Conservation (phyloP, 805 yeast genomes). For the Yarrowia yakushimensis region DNA sequence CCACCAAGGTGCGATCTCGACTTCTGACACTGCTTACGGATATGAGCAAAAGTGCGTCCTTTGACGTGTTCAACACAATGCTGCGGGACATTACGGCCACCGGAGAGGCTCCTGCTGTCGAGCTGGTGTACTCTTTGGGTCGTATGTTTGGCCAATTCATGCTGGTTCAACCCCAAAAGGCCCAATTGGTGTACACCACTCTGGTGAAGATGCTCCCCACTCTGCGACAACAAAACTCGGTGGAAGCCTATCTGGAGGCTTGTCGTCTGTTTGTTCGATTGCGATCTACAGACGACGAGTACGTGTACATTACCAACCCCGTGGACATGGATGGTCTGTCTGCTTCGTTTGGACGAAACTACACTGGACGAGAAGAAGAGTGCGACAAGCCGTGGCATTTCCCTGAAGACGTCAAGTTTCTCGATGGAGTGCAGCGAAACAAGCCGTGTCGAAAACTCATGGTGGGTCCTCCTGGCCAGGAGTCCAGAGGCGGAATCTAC, state of each 20-base stretch:
- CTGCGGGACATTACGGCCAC: conserved; percentile 5
- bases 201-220: conserved; percentile 29
- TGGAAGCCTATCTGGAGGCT: conserved; percentile 40
- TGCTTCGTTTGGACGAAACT: conserved; percentile 53
- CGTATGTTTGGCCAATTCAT: conserved; percentile 35
- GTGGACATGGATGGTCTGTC: conserved; percentile 65
- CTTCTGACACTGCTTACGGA: conserved; percentile 36
- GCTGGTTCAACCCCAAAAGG: conserved; percentile 34
- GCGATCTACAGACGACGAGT: conserved; percentile 47
- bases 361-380: conserved; percentile 32
- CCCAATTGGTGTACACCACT: conserved; percentile 33
- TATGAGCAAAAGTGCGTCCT: conserved; percentile 32
- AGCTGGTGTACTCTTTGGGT: conserved; percentile 33
- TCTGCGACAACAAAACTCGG: conserved; percentile 19
- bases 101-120: conserved; percentile 2
- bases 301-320: conserved; percentile 51
- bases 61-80: conserved; percentile 12
- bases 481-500: conserved; percentile 22
- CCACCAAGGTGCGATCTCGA: conserved; percentile 35
- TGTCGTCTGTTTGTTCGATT: conserved; percentile 54
- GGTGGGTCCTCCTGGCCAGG: conserved; percentile 27
- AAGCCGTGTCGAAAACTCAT: conserved; percentile 39
- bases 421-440: conserved; percentile 46
- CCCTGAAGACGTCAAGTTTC: conserved; percentile 54
- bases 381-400: conserved; percentile 47